Base-by-base conservation (phyloP, 495 filamentous ascomycete genomes). In the Choiromyces venosus region DNA sequence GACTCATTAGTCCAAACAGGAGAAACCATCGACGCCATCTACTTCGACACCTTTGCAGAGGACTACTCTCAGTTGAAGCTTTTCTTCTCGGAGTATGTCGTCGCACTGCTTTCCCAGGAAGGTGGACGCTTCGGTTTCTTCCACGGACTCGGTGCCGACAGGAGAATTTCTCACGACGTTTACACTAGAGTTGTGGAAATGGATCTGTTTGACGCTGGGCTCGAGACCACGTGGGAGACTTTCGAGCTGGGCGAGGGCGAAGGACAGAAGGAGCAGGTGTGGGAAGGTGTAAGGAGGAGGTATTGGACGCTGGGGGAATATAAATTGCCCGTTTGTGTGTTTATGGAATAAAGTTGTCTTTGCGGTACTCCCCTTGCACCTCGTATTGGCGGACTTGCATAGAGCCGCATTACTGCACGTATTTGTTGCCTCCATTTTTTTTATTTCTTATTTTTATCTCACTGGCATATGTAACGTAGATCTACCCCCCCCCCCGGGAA, bases 41-140 rank as follows among this genome's bases (percentile, higher is more conserved):
- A 97, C 84, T 98, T 97, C 78, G 96, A 98, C 81, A 99, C 95
- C 0, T 99, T 97, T 78, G 95, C 94, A 10, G 96, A 98, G 83
- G 89, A 92, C 65, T 99, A 99, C 83, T 84, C 83, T 7, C 91
- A 92, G 81, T 87, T 99, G 56, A 90, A 90, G 40, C 85, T 89
- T 39, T 99, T 99, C 84, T 97, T 99, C 82, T 88, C 86, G 18
- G 94, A 99, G 81, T 90, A 89, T 75, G 88, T 97, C 0, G 91
- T 96, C 66, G 89, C 87, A 0, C 81, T 98, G 61, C 83, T 99
- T 5, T 90, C 91, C 79, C 82, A 89, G 21, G 83, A 82, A 14
- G 80, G 78, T 10, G 92, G 94, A 0, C 87, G 84, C 25, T 99
- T 96, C 84, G 89, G 93, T 33, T 98, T 97, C 84, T 99, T 98